These are phyloP conservation scores for Colletotrichum sp. DNA, from an alignment of 2,329 filamentous ascomycete genomes.

Conservation along the genomic window DNA sequence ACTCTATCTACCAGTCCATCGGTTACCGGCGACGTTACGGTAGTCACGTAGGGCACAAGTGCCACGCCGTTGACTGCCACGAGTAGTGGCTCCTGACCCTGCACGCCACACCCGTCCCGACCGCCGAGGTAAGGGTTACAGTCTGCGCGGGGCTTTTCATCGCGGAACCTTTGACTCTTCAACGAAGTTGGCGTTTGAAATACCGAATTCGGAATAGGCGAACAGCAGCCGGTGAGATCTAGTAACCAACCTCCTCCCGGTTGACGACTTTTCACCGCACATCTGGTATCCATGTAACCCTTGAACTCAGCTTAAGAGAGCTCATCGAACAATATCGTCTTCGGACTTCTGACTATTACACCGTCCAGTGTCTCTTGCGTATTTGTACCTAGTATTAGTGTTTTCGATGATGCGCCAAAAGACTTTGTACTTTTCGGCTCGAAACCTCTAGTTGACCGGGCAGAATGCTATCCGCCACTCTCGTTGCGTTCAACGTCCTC, in stretches of 20 bases:
- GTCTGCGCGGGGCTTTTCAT: not conserved
- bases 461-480: not conserved
- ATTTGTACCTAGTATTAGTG: not conserved
- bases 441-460: too few species aligned
- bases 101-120: not conserved
- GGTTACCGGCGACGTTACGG: not conserved
- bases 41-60: not conserved
- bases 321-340: not conserved
- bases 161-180: not conserved
- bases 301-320: not conserved
- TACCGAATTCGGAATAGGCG: rapidly evolving
- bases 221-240: not conserved
- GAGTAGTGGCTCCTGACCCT: not conserved
- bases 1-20: not conserved
- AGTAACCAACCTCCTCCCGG: not conserved
- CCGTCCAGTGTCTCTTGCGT: not conserved
- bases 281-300: not conserved
- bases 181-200: not conserved
- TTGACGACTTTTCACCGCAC: not conserved
- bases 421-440: too few species aligned
- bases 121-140: not conserved
- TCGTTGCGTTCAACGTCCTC: not conserved
- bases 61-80: not conserved
- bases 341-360: not conserved
- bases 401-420: not conserved